Evolutionary conservation across 2,329 filamentous ascomycete species (phyloP).

Genomic region (Monosporascus sp.): DNA sequence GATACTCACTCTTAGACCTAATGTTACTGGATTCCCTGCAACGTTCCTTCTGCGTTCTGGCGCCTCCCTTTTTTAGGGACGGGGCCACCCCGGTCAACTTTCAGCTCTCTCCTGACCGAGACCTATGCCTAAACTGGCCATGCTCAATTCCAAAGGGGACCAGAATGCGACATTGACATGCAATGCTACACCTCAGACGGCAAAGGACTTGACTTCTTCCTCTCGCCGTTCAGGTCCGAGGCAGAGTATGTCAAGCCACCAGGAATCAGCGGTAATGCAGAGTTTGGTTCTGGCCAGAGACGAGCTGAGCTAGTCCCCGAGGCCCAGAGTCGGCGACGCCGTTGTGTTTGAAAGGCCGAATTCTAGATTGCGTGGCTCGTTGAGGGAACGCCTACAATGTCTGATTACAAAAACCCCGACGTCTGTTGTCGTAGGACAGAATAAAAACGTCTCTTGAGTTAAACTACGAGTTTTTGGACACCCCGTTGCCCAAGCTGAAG

Average conservation of each 20-base stretch:
- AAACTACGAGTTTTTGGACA: not conserved
- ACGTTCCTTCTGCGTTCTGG: too few relatives aligned
- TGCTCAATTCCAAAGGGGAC: not conserved
- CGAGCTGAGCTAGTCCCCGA: not conserved
- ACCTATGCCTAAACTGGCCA: not conserved
- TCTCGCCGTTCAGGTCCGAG: not conserved
- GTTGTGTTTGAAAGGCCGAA: not conserved
- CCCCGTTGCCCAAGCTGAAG: not conserved
- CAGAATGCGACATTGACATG: not conserved
- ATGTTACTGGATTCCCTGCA: too few relatives aligned
- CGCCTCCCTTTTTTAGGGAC: not conserved
- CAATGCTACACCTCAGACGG: not conserved
- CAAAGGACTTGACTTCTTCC: not conserved
- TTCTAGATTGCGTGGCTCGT: not conserved
- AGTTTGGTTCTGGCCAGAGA: not conserved
- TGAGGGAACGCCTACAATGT: not conserved
- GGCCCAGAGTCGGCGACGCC: not conserved
- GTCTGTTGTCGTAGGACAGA: not conserved
- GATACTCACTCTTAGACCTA: too few relatives aligned
- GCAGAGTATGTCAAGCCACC: not conserved
- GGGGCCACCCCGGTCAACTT: not conserved
- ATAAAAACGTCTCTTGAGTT: not conserved
- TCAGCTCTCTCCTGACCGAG: not conserved
- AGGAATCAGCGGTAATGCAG: not conserved
- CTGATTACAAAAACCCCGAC: not conserved